phyloP scores from a whole-genome alignment of 164 flowering plant species.

The Amborella trichopoda region DNA sequence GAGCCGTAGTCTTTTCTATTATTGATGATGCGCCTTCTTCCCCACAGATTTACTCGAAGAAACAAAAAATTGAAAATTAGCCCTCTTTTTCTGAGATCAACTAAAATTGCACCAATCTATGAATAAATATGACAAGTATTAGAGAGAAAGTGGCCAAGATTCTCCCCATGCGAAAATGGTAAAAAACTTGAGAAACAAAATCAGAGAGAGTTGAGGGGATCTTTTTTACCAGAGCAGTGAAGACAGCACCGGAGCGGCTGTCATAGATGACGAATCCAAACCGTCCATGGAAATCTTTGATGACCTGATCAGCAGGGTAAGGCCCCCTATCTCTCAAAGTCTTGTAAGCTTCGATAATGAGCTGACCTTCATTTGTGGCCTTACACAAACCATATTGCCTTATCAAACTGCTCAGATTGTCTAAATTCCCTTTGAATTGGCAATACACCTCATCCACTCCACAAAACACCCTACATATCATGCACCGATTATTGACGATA shows the following conservation, averaged over 20 bases:
- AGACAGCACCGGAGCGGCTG: conserved; percentile 47
- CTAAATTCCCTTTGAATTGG: conserved; percentile 58
- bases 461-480: conserved; percentile 57
- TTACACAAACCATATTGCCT: conserved; percentile 76
- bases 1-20: no score
- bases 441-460: conserved; percentile 78
- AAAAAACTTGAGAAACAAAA: no score
- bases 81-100: no score
- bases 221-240: conserved; percentile 74
- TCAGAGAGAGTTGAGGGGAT: no score
- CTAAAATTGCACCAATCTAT: no score
- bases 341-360: conserved; percentile 72
- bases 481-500: no score
- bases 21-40: no score
- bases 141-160: neutral
- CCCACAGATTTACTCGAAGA: no score
- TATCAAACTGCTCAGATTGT: conserved; percentile 48
- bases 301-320: conserved; percentile 89
- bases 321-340: conserved; percentile 86
- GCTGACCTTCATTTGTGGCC: conserved; percentile 59
- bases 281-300: conserved; percentile 79
- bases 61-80: no score
- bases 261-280: conserved; percentile 83
- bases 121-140: neutral
- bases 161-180: neutral